Conservation (phyloP, 345 rosid species). For the rapeseed (Brassica napus) region Da-Ae NC_063449.1:29937001-29937500, state of each 20-base stretch:
- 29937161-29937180: constrained; percentile 42
- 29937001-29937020: constrained; percentile 97
- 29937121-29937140: constrained; percentile 98
- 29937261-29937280: constrained; percentile 50
- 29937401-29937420: constrained; percentile 6
- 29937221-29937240: constrained; percentile 52
- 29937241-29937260: constrained; percentile 73
- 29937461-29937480: constrained; percentile 25
- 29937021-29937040: constrained; percentile 96
- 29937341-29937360: neutral
- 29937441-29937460: constrained; percentile 4
- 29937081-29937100: constrained; percentile 99
- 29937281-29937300: constrained; percentile 25
- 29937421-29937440: neutral
- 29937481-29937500: constrained; percentile 15
- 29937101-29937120: constrained; percentile 93
- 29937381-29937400: constrained; percentile 20
- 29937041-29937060: constrained; percentile 97
- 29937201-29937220: constrained; percentile 53
- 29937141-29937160: constrained; percentile 95
- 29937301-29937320: neutral
- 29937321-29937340: constrained; percentile 15
- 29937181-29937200: constrained; percentile 56
- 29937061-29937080: constrained; percentile 93
- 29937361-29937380: constrained; percentile 15